Evolutionary conservation across 2,329 filamentous ascomycete genomes (phyloP), one percentile per base, ranked within the genome.

Genomic region (Aspergillus candidus): DNA sequence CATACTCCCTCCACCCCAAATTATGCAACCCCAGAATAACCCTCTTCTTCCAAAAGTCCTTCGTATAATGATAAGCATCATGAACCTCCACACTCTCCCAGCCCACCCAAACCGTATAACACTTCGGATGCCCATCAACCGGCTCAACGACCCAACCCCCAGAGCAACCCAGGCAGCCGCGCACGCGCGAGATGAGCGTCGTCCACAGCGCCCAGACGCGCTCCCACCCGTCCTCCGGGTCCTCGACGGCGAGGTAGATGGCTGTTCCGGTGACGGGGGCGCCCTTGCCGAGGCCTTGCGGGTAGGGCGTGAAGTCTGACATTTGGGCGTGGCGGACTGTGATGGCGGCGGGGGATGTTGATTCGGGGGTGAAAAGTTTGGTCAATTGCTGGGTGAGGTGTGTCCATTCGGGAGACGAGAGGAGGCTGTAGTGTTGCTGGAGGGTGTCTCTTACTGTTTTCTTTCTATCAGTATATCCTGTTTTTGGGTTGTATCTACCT

Each of bases 81-180:
- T 68, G 63, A 17, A 60, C 40, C 35, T 60, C 54, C 5, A 63
- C 51, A 39, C 50, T 61, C 45, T 63, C 55, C 66, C 62, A 66
- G n/a, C 60, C 62, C 7, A 66, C 62, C 43, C 58, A 61, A 14
- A 64, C 64, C 6, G 66, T 46, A 51, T 61, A 66, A 18, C 53
- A 57, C 4, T 45, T 47, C 7, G 48, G 49, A 18, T 54, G 42
- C 8, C 56, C 59, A 14, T 61, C 58, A 11, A 66, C 53, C 2
- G 50, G 45, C 51, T 68, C 65, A 34, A 62, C 44, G 33, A 67
- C 49, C 38, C 51, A 54, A 6, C 65, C 63, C 5, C 64, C 65
- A 4, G 57, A 58, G 30, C 60, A 55, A 12, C 61, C 65, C 41
- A 59, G 45, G 44, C 63, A 68, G 22, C 62, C 62, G 41, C 60